phyloP scores from a whole-genome alignment of 345 rosid species.

The Erucastrum elatum region DNA sequence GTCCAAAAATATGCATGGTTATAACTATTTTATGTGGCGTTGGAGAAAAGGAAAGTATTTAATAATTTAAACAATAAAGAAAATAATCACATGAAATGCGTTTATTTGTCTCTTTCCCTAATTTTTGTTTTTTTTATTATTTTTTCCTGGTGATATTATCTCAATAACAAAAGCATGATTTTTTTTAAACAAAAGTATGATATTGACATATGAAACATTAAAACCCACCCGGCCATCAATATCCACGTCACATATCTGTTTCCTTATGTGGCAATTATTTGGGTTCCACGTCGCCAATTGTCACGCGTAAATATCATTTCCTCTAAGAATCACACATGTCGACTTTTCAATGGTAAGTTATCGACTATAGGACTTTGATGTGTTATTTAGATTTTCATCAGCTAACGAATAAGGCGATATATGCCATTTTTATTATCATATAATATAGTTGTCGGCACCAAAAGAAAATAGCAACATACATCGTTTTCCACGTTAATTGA shows the following conservation, averaged over 20 bases:
- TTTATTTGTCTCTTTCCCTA: constrained; percentile 30
- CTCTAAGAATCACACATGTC: constrained; percentile 29
- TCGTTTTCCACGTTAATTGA: constrained; percentile 27
- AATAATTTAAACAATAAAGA: background rate
- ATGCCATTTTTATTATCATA: background rate
- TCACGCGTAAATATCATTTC: background rate
- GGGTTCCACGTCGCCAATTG: constrained; percentile 12
- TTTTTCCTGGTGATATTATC: constrained; percentile 32
- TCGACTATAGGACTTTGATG: background rate
- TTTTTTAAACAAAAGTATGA: too few species aligned
- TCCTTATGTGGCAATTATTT: constrained; percentile 26
- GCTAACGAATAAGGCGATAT: constrained; percentile 11
- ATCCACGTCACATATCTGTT: constrained; percentile 37
- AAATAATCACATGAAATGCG: constrained; percentile 26
- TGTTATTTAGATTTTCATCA: constrained; percentile 1
- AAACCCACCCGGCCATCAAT: constrained; percentile 35
- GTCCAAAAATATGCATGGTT: constrained; percentile 17
- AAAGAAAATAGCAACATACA: background rate
- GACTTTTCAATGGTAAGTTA: background rate
- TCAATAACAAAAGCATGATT: constrained; percentile 38
- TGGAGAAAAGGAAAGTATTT: background rate
- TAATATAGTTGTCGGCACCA: background rate
- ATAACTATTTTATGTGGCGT: constrained; percentile 12
- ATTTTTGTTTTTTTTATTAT: background rate
- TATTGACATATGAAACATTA: constrained; percentile 36